These are phyloP conservation scores for Microsporum ferrugineum DNA, from an alignment of 2,329 filamentous ascomycete genomes.

Conservation along the genomic window DNA sequence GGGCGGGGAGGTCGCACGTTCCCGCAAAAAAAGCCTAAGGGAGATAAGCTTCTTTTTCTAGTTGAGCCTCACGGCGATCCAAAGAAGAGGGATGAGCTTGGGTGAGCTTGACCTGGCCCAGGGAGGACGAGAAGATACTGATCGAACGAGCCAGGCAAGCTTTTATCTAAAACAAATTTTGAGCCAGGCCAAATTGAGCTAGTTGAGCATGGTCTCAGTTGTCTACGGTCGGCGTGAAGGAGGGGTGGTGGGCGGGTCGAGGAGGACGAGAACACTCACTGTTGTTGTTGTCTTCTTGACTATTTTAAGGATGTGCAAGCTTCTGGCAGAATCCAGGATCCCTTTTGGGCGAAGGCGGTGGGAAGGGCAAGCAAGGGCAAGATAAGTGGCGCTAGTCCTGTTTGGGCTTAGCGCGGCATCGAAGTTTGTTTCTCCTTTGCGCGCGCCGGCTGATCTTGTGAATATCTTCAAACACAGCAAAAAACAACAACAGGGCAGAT, in stretches of 20 bases:
- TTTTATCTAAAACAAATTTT: background rate
- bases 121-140: background rate
- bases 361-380: background rate
- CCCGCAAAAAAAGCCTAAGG: conserved; percentile 20
- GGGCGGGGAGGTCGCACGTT: conserved; percentile 9
- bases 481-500: background rate
- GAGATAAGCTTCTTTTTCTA: conserved; percentile 24
- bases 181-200: background rate
- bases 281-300: background rate
- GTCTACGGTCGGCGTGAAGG: background rate
- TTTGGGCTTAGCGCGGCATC: background rate
- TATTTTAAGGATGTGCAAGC: background rate
- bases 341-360: background rate
- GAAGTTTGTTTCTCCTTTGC: background rate
- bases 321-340: background rate
- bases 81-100: background rate
- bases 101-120: background rate
- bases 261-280: background rate
- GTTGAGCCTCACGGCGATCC: conserved; percentile 4
- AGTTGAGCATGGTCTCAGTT: background rate
- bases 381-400: background rate
- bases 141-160: background rate
- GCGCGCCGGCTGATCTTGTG: background rate
- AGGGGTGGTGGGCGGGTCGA: background rate
- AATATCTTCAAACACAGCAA: background rate